Conservation (phyloP, 768 basidiomycete genomes). For the Cystobasidiopsis lactophilus region DNA sequence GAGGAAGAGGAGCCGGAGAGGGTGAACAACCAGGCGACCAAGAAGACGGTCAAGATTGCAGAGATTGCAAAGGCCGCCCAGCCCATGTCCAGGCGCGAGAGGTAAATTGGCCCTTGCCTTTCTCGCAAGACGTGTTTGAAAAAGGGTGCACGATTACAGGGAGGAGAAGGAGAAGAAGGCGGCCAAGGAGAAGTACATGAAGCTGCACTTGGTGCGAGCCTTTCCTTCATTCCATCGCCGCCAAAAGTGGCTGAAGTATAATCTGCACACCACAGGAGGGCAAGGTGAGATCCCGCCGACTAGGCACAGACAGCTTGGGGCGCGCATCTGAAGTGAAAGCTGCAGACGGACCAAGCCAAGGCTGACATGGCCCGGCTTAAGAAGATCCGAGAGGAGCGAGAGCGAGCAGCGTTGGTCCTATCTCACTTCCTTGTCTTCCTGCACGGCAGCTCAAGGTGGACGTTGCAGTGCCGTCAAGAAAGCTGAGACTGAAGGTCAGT, state of each 20-base stretch:
- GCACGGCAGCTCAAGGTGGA: not conserved
- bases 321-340: no score
- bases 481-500: not conserved
- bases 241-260: no score
- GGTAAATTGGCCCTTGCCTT: not conserved
- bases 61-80: not conserved
- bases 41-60: not conserved
- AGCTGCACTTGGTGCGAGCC: not conserved
- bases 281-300: no score
- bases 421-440: no score
- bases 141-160: conserved; percentile 32
- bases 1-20: conserved; percentile 5
- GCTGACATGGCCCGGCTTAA: conserved; percentile 63
- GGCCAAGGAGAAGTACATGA: conserved; percentile 30
- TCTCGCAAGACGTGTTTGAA: not conserved
- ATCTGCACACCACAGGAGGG: no score
- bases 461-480: not conserved
- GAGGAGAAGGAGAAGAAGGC: conserved; percentile 61
- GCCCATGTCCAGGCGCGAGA: not conserved
- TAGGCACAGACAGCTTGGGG: no score
- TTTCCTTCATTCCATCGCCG: no score
- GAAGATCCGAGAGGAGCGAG: conserved; percentile 68
- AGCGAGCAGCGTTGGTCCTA: conserved; percentile 38
- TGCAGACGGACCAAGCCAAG: conserved; percentile 72
- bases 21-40: conserved; percentile 1